Conservation (phyloP, 306 rosid genomes). For the Fagus sylvatica region DNA sequence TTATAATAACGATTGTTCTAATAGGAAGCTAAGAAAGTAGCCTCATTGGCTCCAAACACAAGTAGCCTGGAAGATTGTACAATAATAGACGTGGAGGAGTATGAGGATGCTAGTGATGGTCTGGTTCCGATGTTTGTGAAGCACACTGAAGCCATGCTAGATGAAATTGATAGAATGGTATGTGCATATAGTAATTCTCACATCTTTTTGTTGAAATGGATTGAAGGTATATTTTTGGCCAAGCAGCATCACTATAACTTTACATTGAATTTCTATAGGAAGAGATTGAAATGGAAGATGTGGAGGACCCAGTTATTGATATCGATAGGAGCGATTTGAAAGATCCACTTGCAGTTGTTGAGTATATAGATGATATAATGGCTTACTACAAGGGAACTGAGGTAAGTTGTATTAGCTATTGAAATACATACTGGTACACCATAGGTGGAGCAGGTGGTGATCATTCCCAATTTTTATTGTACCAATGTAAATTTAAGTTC, state of each 20-base stretch:
- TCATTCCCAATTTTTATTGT: too few relatives aligned
- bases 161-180: constrained; percentile 44
- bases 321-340: constrained; percentile 30
- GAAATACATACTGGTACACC: neutral
- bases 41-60: constrained; percentile 13
- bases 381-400: constrained; percentile 29
- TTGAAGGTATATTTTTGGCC: neutral
- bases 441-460: too few relatives aligned
- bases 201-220: neutral
- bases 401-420: constrained; percentile 19
- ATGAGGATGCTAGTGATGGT: constrained; percentile 25
- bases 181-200: constrained; percentile 4
- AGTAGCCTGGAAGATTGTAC: constrained; percentile 16
- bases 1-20: neutral
- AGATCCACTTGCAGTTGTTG: constrained; percentile 47
- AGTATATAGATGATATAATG: constrained; percentile 39
- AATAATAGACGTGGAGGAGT: constrained; percentile 18
- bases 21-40: constrained; percentile 27
- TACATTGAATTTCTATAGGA: constrained; percentile 22
- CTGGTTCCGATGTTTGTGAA: constrained; percentile 42
- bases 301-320: constrained; percentile 38
- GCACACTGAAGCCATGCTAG: constrained; percentile 48
- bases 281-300: constrained; percentile 47
- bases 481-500: too few relatives aligned
- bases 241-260: neutral